These are phyloP conservation scores for Cercospora beticola DNA, from an alignment of 2,329 filamentous ascomycete species.

Conservation along the genomic window DNA sequence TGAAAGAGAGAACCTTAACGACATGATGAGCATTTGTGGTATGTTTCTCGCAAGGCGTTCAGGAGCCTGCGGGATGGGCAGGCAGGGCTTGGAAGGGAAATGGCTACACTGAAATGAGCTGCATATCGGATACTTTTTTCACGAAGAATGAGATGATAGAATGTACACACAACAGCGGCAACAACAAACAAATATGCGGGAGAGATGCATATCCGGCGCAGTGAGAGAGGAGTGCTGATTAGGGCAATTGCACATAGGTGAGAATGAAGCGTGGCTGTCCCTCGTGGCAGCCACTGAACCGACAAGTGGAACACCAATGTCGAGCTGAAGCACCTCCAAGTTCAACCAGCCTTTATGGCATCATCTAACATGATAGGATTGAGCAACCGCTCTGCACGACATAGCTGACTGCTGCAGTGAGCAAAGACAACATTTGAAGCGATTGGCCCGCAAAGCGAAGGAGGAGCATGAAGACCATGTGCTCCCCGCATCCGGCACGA, in stretches of 20 bases:
- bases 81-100: not conserved
- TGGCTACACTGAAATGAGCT: not conserved
- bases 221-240: not conserved
- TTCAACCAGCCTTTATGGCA: not conserved
- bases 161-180: conserved; percentile 1
- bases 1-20: conserved; percentile 43
- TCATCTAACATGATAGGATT: not conserved
- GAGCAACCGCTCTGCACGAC: not conserved
- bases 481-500: not conserved
- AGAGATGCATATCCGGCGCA: conserved; percentile 13
- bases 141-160: not conserved
- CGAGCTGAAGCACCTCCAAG: not conserved
- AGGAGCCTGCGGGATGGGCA: not conserved
- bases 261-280: not conserved
- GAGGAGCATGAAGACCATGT: not conserved
- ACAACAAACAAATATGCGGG: not conserved
- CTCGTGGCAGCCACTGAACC: conserved; percentile 1
- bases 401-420: not conserved
- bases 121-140: not conserved
- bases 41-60: not conserved
- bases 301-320: not conserved
- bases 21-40: conserved; percentile 11
- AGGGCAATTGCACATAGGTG: conserved; percentile 2
- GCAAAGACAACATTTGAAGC: not conserved
- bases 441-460: not conserved